Conservation (phyloP, 148 eudicot species). For the Camellia granthamiana region DNA sequence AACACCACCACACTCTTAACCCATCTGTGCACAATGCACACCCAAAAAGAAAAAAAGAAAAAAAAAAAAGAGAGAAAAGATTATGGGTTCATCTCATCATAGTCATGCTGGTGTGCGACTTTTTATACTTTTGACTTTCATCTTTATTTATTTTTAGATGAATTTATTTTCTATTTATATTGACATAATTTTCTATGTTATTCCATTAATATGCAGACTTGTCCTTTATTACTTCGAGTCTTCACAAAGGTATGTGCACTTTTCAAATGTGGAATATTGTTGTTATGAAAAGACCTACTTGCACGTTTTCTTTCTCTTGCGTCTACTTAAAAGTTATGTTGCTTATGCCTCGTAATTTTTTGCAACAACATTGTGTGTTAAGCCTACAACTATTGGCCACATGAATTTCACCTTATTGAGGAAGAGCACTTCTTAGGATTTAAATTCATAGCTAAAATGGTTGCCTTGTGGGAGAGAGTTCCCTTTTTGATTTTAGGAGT, state of each 20-base stretch:
- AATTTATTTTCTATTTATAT: background rate
- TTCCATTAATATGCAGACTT: conserved; percentile 37
- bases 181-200: background rate
- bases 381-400: background rate
- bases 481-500: too few relatives aligned
- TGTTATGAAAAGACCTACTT: background rate
- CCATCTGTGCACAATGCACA: background rate
- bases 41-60: background rate
- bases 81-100: background rate
- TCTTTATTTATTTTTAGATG: background rate
- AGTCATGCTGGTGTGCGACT: background rate
- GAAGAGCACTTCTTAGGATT: too few relatives aligned
- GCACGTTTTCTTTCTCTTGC: background rate
- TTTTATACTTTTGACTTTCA: background rate
- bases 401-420: background rate
- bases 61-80: too few relatives aligned
- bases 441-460: too few relatives aligned
- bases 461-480: too few relatives aligned
- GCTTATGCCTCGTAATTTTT: background rate
- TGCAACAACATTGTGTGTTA: background rate
- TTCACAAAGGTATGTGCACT: conserved; percentile 41
- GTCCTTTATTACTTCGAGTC: conserved; percentile 53
- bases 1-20: background rate
- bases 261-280: background rate
- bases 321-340: background rate